Evolutionary conservation across 1,284 basidiomycete species (phyloP).

Genomic region (Ceratobasidium papillatum): DNA sequence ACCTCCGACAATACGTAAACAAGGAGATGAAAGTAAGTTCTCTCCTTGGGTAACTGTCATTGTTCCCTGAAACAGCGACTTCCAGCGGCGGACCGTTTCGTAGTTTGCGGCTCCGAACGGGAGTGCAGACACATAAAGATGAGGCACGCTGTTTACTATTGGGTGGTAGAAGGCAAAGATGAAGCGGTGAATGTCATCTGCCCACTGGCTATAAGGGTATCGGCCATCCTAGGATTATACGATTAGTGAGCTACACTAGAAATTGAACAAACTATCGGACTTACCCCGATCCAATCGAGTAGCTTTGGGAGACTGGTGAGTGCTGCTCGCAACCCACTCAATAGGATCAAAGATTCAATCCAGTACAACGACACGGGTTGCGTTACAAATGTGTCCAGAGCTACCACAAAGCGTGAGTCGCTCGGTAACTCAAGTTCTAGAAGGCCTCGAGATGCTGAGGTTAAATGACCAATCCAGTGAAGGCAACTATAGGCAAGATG

Average conservation of each 20-base stretch:
- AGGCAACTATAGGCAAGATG: conserved; percentile 5
- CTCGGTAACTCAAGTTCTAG: too few species aligned
- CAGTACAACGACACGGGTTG: not conserved
- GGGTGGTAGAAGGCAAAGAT: not conserved
- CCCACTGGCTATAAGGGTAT: not conserved
- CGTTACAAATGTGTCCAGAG: not conserved
- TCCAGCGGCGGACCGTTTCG: not conserved
- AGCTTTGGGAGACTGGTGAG: not conserved
- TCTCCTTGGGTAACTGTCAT: not conserved
- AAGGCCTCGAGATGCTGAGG: not conserved
- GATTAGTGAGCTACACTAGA: not conserved
- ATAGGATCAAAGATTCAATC: conserved; percentile 16
- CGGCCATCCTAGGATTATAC: not conserved
- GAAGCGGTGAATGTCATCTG: not conserved
- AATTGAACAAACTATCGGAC: not conserved
- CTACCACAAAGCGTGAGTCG: not conserved
- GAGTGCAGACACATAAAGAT: conserved; percentile 17
- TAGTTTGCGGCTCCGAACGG: not conserved
- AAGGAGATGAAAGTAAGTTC: not conserved
- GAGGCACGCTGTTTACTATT: not conserved
- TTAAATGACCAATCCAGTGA: conserved; percentile 8
- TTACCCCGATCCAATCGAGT: not conserved
- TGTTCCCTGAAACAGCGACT: not conserved
- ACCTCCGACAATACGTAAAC: not conserved
- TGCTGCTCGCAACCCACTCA: not conserved